These are phyloP conservation scores for Metschnikowia arizonensis DNA, from an alignment of 805 yeast species.

Conservation along the genomic window DNA sequence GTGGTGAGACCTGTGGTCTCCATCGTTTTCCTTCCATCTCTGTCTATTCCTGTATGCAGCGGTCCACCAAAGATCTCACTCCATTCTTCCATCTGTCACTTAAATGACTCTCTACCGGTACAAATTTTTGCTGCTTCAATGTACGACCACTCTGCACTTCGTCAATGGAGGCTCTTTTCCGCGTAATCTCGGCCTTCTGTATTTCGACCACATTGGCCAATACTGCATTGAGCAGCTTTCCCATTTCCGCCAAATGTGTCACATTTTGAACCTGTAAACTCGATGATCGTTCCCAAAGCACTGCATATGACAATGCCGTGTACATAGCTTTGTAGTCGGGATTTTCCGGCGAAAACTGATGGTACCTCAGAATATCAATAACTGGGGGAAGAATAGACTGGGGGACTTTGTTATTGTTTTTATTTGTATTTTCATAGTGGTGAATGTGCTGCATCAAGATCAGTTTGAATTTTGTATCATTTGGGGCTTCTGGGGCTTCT, in stretches of 20 bases:
- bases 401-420: not conserved
- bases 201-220: slow-evolving; percentile 23
- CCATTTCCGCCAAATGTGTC: slow-evolving; percentile 35
- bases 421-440: slow-evolving; percentile 25
- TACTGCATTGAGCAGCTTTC: slow-evolving; percentile 29
- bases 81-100: slow-evolving; percentile 50
- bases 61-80: slow-evolving; percentile 34
- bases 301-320: slow-evolving; percentile 39
- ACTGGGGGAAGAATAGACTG: slow-evolving; percentile 6
- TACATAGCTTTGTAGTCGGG: slow-evolving; percentile 24
- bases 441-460: slow-evolving; percentile 18
- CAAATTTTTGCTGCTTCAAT: slow-evolving; percentile 39
- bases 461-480: slow-evolving; percentile 3
- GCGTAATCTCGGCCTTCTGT: slow-evolving; percentile 21
- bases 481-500: not conserved
- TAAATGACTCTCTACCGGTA: slow-evolving; percentile 44
- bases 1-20: too few relatives aligned
- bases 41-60: slow-evolving; percentile 22
- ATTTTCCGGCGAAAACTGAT: slow-evolving; percentile 7
- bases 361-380: slow-evolving; percentile 1
- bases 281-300: slow-evolving; percentile 40
- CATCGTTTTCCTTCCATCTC: too few relatives aligned
- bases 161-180: slow-evolving; percentile 41
- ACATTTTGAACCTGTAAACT: slow-evolving; percentile 29
- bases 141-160: slow-evolving; percentile 42